Conservation (phyloP, 2,329 filamentous ascomycete species). For the Pyricularia grisea region DNA sequence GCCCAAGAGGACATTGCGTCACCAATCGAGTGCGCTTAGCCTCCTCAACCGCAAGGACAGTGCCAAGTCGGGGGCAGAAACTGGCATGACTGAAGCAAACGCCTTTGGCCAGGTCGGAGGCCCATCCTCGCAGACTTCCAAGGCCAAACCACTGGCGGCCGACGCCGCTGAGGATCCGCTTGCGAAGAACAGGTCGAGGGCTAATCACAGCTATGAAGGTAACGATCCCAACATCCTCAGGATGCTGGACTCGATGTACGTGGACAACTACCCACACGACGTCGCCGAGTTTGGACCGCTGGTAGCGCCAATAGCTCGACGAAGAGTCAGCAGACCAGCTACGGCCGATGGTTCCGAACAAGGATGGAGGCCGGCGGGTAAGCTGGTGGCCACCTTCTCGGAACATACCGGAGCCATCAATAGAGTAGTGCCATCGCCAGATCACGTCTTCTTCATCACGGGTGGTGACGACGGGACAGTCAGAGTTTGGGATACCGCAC, state of each 20-base stretch:
- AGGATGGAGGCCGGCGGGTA: constrained; percentile 76
- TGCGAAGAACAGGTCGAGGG: neutral
- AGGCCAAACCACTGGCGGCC: constrained; percentile 13
- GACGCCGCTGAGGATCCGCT: constrained; percentile 32
- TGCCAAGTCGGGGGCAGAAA: constrained; percentile 49
- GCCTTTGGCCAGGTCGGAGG: constrained; percentile 52
- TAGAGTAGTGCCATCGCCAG: constrained; percentile 72
- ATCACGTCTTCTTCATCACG: constrained; percentile 91
- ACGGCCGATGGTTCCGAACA: constrained; percentile 43
- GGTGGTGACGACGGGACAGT: constrained; percentile 85
- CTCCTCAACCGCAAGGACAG: constrained; percentile 50
- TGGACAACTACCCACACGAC: constrained; percentile 59
- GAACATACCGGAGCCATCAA: constrained; percentile 81
- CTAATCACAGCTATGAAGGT: constrained; percentile 76
- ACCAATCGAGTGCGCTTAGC: constrained; percentile 50
- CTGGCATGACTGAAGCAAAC: constrained; percentile 47
- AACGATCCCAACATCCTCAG: constrained; percentile 60
- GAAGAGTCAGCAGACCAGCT: constrained; percentile 20
- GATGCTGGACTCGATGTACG: constrained; percentile 78
- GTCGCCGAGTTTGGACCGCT: constrained; percentile 68
- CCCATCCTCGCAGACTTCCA: constrained; percentile 28
- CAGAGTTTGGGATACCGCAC: constrained; percentile 85
- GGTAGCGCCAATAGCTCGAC: constrained; percentile 58
- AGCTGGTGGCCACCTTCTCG: constrained; percentile 76
- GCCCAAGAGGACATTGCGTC: constrained; percentile 36